A percentile compares a stretch with the other conserved stretches of the same genome.
These are phyloP conservation scores for Xylariales sp. DNA, from an alignment of 2,329 filamentous ascomycete species.

Conservation along the genomic window DNA sequence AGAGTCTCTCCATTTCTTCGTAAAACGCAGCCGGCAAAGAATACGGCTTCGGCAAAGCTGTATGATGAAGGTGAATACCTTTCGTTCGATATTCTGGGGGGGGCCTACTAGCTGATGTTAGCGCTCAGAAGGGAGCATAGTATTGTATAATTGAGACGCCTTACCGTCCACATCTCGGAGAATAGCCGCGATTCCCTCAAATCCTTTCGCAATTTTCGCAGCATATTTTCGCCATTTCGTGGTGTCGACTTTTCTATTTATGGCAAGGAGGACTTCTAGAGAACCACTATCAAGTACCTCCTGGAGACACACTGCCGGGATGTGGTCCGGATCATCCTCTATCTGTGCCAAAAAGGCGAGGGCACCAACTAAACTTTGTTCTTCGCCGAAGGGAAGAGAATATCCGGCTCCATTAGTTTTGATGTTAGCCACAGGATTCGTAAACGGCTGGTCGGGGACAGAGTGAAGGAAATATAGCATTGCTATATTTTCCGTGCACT, in stretches of 20 bases:
- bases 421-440: constrained; percentile 29
- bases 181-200: constrained; percentile 12
- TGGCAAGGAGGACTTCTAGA: constrained; percentile 49
- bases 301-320: constrained; percentile 52
- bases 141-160: not conserved
- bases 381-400: constrained; percentile 49
- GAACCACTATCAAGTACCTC: constrained; percentile 36
- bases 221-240: not conserved
- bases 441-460: constrained; percentile 40
- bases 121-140: not conserved
- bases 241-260: constrained; percentile 48
- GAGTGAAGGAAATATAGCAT: constrained; percentile 45
- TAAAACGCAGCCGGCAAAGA: constrained; percentile 31
- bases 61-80: constrained; percentile 37
- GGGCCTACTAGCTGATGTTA: not conserved
- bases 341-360: constrained; percentile 52
- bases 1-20: constrained; percentile 1
- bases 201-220: not conserved
- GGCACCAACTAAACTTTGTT: constrained; percentile 46
- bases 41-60: constrained; percentile 37
- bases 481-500: constrained; percentile 47
- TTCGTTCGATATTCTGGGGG: constrained; percentile 33
- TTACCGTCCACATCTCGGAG: constrained; percentile 11
- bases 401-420: constrained; percentile 35
- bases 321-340: constrained; percentile 47